Percentiles rank a stretch among this genome's conserved stretches.
Conservation (phyloP, 2,329 filamentous ascomycete genomes). For the Diatrype stigma region DNA sequence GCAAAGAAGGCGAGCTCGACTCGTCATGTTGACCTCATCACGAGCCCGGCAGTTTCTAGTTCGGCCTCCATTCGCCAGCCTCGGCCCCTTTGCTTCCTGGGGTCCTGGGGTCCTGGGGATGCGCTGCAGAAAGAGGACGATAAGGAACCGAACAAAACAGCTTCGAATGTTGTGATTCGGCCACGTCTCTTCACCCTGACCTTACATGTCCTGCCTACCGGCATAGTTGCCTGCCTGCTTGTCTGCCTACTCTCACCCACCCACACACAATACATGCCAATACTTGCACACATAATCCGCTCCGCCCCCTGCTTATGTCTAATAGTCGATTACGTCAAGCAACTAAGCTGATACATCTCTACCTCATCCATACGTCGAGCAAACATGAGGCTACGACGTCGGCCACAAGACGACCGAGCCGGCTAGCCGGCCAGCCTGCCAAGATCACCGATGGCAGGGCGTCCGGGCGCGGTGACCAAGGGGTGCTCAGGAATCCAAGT, state of each 20-base stretch:
- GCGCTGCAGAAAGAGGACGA: neutral
- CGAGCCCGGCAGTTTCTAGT: neutral
- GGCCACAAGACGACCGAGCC: too few relatives aligned
- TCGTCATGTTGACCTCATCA: neutral
- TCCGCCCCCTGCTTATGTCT: too few relatives aligned
- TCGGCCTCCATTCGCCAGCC: neutral
- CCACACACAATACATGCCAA: neutral
- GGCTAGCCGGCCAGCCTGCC: too few relatives aligned
- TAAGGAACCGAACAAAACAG: neutral
- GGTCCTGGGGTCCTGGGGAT: neutral
- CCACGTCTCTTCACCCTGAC: neutral
- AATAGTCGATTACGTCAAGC: too few relatives aligned
- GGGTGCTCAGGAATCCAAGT: neutral
- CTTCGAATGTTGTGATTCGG: neutral
- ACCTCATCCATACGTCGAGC: too few relatives aligned
- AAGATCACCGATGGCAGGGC: too few relatives aligned
- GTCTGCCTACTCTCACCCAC: neutral
- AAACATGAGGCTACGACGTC: too few relatives aligned
- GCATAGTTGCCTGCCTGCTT: too few relatives aligned
- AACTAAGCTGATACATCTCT: too few relatives aligned
- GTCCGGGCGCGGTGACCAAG: neutral
- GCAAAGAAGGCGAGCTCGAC: too few relatives aligned
- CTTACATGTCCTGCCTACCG: neutral
- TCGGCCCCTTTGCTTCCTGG: neutral
- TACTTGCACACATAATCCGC: too few relatives aligned